A percentile compares a stretch with the other conserved stretches of the same genome.
Conservation (phyloP, 306 rosid species). For the peach (Prunus persica) region DNA sequence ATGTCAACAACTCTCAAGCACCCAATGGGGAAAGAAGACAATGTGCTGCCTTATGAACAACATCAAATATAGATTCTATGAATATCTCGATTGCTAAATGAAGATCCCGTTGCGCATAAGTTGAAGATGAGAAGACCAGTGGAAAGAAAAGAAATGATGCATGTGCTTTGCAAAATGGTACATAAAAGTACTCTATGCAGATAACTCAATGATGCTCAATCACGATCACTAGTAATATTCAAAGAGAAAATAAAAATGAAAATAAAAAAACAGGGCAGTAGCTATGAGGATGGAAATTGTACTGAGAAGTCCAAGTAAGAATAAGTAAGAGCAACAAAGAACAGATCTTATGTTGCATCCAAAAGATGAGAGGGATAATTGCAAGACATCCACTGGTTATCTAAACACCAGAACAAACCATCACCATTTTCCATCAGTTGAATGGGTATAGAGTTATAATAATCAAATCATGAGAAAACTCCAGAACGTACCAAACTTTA, state of each 20-base stretch:
- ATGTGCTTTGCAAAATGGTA: too few species aligned
- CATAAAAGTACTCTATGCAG: too few species aligned
- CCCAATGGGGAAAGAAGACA: neutral
- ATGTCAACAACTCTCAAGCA: neutral
- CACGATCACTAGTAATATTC: neutral
- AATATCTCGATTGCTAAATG: too few species aligned
- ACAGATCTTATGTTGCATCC: too few species aligned
- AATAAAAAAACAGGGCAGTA: neutral
- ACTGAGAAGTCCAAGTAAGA: neutral
- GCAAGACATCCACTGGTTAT: neutral
- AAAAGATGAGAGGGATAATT: neutral
- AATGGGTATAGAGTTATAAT: neutral
- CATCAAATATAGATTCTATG: too few species aligned
- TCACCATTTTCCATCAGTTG: too few species aligned
- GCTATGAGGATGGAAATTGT: neutral
- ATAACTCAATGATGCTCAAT: too few species aligned
- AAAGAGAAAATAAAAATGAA: neutral
- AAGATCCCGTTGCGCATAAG: too few species aligned
- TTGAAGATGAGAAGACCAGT: too few species aligned
- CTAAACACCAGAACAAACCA: neutral
- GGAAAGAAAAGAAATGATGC: too few species aligned
- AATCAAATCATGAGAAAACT: neutral
- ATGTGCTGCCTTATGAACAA: too few species aligned
- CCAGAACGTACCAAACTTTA: conserved; percentile 59
- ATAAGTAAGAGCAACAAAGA: neutral